These are phyloP conservation scores for Talaromyces sp. DNA, from an alignment of 2,329 filamentous ascomycete species.

Conservation along the genomic window DNA sequence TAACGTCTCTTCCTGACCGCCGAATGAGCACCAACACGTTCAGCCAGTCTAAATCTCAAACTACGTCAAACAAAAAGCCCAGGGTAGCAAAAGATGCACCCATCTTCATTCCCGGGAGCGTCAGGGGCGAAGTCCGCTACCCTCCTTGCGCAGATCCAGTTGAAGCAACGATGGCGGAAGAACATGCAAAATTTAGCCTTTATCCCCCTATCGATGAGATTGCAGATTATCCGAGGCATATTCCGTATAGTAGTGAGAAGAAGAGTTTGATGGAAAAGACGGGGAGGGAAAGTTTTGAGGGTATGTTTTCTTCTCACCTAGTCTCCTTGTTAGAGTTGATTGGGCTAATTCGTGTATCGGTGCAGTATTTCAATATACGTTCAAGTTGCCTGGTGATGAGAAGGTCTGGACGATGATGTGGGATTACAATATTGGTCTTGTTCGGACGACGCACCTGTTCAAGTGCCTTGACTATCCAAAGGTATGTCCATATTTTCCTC, in stretches of 20 bases:
- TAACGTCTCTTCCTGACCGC: not conserved
- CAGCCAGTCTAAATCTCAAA: not conserved
- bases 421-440: constrained; percentile 94
- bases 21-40: not conserved
- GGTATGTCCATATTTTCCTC: constrained; percentile 47
- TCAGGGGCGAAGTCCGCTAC: constrained; percentile 68
- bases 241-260: constrained; percentile 93
- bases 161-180: constrained; percentile 48
- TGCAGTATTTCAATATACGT: constrained; percentile 64
- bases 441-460: constrained; percentile 92
- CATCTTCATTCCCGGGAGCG: constrained; percentile 58
- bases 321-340: no score
- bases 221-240: constrained; percentile 64
- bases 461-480: constrained; percentile 86
- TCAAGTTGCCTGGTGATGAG: constrained; percentile 65
- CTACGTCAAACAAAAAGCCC: constrained; percentile 1
- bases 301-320: constrained; percentile 47
- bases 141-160: constrained; percentile 68
- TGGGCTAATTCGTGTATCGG: no score
- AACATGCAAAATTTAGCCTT: constrained; percentile 64
- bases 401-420: constrained; percentile 78
- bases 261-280: constrained; percentile 85
- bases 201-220: constrained; percentile 59
- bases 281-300: constrained; percentile 81
- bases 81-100: constrained; percentile 65